phyloP scores from a whole-genome alignment of 1,139 yeast genomes.

The Tardiomyces depauwii region DNA sequence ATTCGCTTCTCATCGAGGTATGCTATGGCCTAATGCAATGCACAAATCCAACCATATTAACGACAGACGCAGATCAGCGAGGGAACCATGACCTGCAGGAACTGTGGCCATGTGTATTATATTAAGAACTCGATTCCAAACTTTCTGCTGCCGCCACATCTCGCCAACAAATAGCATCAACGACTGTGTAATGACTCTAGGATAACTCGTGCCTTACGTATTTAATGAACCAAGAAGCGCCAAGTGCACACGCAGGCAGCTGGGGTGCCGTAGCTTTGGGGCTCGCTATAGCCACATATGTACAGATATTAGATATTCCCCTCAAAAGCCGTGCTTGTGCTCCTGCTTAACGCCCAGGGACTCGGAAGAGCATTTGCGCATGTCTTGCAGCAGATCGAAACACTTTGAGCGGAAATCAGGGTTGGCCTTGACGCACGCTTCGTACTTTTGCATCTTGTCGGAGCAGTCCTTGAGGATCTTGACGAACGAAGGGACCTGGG shows the following conservation, averaged over 20 bases:
- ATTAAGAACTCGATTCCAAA: slow-evolving; percentile 92
- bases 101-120: slow-evolving; percentile 79
- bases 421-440: slow-evolving; percentile 40
- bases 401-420: slow-evolving; percentile 33
- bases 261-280: too few relatives aligned
- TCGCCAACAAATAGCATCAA: slow-evolving; percentile 32
- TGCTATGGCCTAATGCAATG: slow-evolving; percentile 9
- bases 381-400: slow-evolving; percentile 25
- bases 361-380: slow-evolving; percentile 26
- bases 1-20: slow-evolving; percentile 55
- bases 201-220: too few relatives aligned
- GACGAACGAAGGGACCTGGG: slow-evolving; percentile 52
- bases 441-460: slow-evolving; percentile 45
- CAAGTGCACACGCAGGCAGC: too few relatives aligned
- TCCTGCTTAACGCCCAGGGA: not conserved
- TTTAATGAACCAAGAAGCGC: too few relatives aligned
- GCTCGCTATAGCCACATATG: too few relatives aligned
- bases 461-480: slow-evolving; percentile 50
- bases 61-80: slow-evolving; percentile 58
- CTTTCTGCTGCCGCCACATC: slow-evolving; percentile 87
- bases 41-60: slow-evolving; percentile 1
- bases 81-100: slow-evolving; percentile 81
- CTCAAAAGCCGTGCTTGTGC: not conserved
- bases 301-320: too few relatives aligned
- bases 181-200: too few relatives aligned